phyloP scores from a whole-genome alignment of 495 filamentous ascomycete genomes.

The Podospora bellae-mahoneyi region DNA sequence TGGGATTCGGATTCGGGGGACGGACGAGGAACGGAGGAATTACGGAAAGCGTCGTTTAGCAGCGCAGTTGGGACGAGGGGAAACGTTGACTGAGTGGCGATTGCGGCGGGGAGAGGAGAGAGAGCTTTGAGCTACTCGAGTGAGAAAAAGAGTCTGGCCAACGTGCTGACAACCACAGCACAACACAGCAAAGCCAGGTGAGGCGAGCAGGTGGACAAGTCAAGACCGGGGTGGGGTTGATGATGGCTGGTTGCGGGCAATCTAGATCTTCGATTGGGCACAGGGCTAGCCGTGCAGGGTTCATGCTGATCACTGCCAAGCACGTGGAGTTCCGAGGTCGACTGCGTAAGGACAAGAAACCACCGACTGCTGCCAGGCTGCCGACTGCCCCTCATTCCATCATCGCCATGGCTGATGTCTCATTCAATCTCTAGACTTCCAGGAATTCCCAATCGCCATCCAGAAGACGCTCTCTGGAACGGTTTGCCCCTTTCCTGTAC shows the following conservation, averaged over 20 bases:
- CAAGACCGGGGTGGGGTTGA: constrained; percentile 6
- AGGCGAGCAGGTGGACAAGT: neutral
- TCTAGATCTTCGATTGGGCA: constrained; percentile 9
- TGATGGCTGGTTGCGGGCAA: neutral
- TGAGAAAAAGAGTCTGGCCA: neutral
- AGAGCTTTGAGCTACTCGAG: neutral
- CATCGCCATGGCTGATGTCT: neutral
- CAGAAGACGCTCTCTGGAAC: neutral
- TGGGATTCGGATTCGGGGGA: neutral
- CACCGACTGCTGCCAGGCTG: neutral
- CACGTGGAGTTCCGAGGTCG: constrained; percentile 4
- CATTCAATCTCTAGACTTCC: neutral
- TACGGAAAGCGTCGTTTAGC: neutral
- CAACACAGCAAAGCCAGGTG: neutral
- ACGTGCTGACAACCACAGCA: neutral
- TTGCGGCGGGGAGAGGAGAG: neutral
- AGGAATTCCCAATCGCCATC: neutral
- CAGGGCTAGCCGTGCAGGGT: neutral
- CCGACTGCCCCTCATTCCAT: neutral
- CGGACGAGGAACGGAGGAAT: neutral
- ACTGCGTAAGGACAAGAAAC: neutral
- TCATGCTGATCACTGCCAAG: constrained; percentile 10
- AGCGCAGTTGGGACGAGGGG: neutral
- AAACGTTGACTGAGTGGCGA: neutral
- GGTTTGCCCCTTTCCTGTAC: constrained; percentile 2